A percentile compares a stretch with the other conserved stretches of the same genome.
Evolutionary conservation across 805 yeast species (phyloP).

Genomic region (Cyberlindnera xylosilytica): DNA sequence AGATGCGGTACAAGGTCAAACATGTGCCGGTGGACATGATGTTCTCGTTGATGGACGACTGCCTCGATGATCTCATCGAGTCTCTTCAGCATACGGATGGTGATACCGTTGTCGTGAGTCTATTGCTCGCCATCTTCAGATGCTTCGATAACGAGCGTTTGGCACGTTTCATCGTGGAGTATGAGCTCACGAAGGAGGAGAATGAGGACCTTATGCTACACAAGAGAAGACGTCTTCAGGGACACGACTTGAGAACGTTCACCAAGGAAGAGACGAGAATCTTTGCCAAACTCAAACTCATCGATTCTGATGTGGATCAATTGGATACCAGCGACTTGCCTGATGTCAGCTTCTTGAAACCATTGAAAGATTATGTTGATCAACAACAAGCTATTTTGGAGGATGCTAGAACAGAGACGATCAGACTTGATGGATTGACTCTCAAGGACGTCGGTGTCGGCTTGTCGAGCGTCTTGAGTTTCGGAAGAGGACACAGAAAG

Average conservation of each 20-base stretch:
- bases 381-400: slow-evolving; percentile 7
- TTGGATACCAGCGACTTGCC: slow-evolving; percentile 4
- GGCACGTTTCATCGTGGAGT: slow-evolving; percentile 57
- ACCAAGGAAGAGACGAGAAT: slow-evolving; percentile 13
- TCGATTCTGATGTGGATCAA: background rate
- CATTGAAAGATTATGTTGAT: slow-evolving; percentile 14
- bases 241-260: slow-evolving; percentile 11
- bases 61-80: slow-evolving; percentile 59
- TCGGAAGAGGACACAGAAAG: slow-evolving; percentile 3
- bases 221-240: slow-evolving; percentile 23
- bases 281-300: slow-evolving; percentile 1
- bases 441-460: slow-evolving; percentile 30
- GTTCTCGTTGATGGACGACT: slow-evolving; percentile 24
- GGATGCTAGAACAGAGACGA: slow-evolving; percentile 10
- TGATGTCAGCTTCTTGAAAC: slow-evolving; percentile 17
- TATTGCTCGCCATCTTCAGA: slow-evolving; percentile 48
- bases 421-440: slow-evolving; percentile 21
- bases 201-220: slow-evolving; percentile 34
- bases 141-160: slow-evolving; percentile 47
- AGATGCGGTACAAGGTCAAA: slow-evolving; percentile 23
- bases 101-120: slow-evolving; percentile 51
- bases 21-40: slow-evolving; percentile 7
- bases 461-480: slow-evolving; percentile 23
- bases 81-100: slow-evolving; percentile 67
- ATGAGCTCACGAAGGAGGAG: slow-evolving; percentile 46